phyloP scores from a whole-genome alignment of 2,329 filamentous ascomycete genomes.

The Teratosphaeria destructans region DNA sequence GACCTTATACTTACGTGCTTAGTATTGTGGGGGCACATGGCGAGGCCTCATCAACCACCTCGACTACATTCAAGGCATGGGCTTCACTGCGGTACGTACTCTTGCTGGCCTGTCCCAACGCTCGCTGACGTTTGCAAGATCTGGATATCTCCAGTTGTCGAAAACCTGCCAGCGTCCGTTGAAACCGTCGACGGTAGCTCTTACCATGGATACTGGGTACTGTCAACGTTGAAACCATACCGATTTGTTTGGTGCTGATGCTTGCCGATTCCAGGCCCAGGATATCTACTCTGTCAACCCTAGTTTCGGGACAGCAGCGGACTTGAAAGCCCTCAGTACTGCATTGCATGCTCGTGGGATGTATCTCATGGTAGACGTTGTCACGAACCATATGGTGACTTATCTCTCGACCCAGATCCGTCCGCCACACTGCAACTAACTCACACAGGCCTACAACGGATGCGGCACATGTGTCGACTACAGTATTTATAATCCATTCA shows the following conservation, averaged over 20 bases:
- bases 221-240: neutral
- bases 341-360: conserved; percentile 26
- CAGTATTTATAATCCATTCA: neutral
- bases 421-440: neutral
- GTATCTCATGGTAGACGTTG: conserved; percentile 7
- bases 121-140: conserved; percentile 2
- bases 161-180: conserved; percentile 27
- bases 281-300: conserved; percentile 34
- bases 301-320: conserved; percentile 25
- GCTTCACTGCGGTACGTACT: conserved; percentile 30
- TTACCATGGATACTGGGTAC: conserved; percentile 47
- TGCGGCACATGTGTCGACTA: neutral
- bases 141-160: conserved; percentile 46
- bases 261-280: conserved; percentile 15
- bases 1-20: neutral
- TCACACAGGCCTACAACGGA: neutral
- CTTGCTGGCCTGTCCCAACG: neutral
- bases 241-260: neutral
- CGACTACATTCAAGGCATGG: conserved; percentile 41
- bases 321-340: conserved; percentile 24
- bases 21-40: conserved; percentile 41
- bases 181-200: conserved; percentile 27
- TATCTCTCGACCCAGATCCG: neutral
- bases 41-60: conserved; percentile 33
- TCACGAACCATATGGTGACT: conserved; percentile 6